phyloP scores from a whole-genome alignment of 768 basidiomycete species.

The Cubamyces lactineus region DNA sequence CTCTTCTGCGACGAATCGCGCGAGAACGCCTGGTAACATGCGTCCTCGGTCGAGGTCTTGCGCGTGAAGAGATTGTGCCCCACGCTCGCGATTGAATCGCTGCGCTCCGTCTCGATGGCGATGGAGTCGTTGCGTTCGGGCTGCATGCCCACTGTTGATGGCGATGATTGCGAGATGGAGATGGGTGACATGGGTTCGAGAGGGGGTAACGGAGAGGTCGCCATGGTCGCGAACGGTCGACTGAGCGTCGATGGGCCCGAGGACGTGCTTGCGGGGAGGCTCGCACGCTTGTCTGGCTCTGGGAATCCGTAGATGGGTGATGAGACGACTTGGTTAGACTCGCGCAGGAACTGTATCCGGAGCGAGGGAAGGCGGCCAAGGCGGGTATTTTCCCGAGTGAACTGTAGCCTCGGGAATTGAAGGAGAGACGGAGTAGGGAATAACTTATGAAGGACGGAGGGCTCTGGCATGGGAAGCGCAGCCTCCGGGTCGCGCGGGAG shows the following conservation, averaged over 20 bases:
- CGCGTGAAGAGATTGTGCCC: slow-evolving; percentile 20
- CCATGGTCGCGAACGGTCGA: slow-evolving; percentile 20
- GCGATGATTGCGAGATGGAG: not conserved
- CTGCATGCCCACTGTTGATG: not conserved
- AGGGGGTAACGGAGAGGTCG: slow-evolving; percentile 2
- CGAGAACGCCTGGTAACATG: slow-evolving; percentile 5
- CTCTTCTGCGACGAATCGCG: slow-evolving; percentile 18
- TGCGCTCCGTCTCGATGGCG: not conserved
- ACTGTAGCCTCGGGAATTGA: slow-evolving; percentile 4
- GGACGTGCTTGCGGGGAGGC: slow-evolving; percentile 4
- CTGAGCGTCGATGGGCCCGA: slow-evolving; percentile 13
- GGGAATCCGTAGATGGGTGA: slow-evolving; percentile 4
- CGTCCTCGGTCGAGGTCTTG: slow-evolving; percentile 15
- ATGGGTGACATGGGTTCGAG: slow-evolving; percentile 5
- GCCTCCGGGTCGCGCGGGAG: not conserved
- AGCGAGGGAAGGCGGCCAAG: slow-evolving; percentile 18
- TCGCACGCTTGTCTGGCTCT: not conserved
- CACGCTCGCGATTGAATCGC: slow-evolving; percentile 11
- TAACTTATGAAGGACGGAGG: not conserved
- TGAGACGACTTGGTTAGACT: slow-evolving; percentile 15
- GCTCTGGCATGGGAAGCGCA: slow-evolving; percentile 8
- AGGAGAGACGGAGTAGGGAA: slow-evolving; percentile 2
- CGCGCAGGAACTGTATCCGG: slow-evolving; percentile 19
- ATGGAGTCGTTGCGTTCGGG: not conserved
- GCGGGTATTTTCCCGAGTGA: slow-evolving; percentile 7